Conservation (phyloP, 768 basidiomycete genomes). For the Austroboletus eburneus region DNA sequence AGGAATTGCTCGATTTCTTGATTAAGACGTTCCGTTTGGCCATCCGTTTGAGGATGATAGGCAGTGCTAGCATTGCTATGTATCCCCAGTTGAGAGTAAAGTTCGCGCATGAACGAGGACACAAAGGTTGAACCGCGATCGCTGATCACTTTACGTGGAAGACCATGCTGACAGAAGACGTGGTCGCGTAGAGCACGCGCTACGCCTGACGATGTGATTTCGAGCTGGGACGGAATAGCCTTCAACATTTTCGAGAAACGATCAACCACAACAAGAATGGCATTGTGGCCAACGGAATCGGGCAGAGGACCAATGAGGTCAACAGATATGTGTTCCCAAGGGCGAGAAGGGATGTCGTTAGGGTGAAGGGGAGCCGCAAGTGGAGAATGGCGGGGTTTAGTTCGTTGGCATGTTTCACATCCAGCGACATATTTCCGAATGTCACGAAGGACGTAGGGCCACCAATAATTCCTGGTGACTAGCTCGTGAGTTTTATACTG, state of each 20-base stretch:
- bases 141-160: conserved; percentile 24
- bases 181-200: conserved; percentile 18
- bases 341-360: neutral
- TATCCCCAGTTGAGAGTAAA: conserved; percentile 31
- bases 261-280: conserved; percentile 10
- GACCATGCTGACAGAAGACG: conserved; percentile 26
- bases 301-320: conserved; percentile 12
- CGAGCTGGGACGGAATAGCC: conserved; percentile 14
- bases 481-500: conserved; percentile 21
- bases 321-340: conserved; percentile 7
- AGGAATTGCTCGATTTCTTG: conserved; percentile 40
- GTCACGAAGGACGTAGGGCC: conserved; percentile 21
- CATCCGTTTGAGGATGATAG: conserved; percentile 42
- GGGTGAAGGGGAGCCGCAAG: conserved; percentile 13
- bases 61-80: conserved; percentile 34
- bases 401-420: conserved; percentile 26
- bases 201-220: conserved; percentile 12
- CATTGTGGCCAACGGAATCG: conserved; percentile 6
- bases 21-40: conserved; percentile 39
- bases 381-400: conserved; percentile 15
- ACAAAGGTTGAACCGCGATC: conserved; percentile 31
- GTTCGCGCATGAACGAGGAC: conserved; percentile 28
- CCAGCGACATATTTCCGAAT: conserved; percentile 22
- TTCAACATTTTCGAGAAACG: conserved; percentile 12
- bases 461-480: conserved; percentile 24